These are phyloP conservation scores for Dendryphion nanum DNA, from an alignment of 2,329 filamentous ascomycete species.

Conservation along the genomic window DNA sequence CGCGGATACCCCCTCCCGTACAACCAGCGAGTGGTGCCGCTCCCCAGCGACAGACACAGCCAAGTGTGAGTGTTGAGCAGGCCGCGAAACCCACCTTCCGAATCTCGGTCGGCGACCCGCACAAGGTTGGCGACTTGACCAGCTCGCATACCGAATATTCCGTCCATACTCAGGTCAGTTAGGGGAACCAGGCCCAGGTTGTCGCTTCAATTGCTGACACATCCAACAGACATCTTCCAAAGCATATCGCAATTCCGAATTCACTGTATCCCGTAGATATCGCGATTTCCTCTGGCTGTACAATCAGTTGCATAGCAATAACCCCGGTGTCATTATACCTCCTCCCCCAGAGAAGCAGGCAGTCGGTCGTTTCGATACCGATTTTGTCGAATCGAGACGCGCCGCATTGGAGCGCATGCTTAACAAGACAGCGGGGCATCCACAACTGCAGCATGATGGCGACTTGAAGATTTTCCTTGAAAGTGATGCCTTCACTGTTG, in stretches of 20 bases:
- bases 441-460: constrained; percentile 85
- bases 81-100: constrained; percentile 88
- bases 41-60: constrained; percentile 56
- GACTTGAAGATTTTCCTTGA: constrained; percentile 97
- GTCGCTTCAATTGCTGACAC: neutral
- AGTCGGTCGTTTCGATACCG: constrained; percentile 90
- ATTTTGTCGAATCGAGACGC: constrained; percentile 91
- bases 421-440: constrained; percentile 89
- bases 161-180: constrained; percentile 79
- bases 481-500: constrained; percentile 91
- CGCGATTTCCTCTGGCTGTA: constrained; percentile 98
- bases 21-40: constrained; percentile 51
- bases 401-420: constrained; percentile 95
- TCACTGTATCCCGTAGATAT: constrained; percentile 90
- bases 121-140: constrained; percentile 95
- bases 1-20: constrained; percentile 65
- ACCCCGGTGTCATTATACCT: constrained; percentile 90
- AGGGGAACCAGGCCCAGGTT: too few species aligned
- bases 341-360: constrained; percentile 98
- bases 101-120: constrained; percentile 91
- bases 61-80: constrained; percentile 88
- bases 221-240: constrained; percentile 79
- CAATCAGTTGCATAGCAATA: constrained; percentile 89
- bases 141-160: constrained; percentile 98
- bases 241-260: constrained; percentile 88